These are phyloP conservation scores for Dalbergia cultrata DNA, from an alignment of 306 rosid genomes.

Conservation along the genomic window DNA sequence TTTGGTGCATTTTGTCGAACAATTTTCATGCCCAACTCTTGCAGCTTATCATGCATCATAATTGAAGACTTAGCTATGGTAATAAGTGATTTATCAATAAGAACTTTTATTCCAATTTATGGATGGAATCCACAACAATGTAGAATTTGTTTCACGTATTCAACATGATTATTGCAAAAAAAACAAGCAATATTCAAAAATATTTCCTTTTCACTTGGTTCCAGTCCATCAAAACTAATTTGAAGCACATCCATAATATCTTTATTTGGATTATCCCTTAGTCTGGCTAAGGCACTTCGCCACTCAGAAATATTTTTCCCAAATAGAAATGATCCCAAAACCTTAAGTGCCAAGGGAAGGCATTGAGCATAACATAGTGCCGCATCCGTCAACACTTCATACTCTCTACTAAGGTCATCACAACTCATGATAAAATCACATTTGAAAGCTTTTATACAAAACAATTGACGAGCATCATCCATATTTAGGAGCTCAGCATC, in stretches of 20 bases:
- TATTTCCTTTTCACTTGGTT: neutral
- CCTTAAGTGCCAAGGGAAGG: constrained; percentile 30
- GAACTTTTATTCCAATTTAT: constrained; percentile 19
- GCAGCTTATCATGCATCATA: constrained; percentile 21
- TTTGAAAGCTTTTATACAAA: constrained; percentile 4
- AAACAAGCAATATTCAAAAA: neutral
- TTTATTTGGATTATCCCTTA: neutral
- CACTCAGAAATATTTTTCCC: neutral
- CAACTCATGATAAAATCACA: neutral
- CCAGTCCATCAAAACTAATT: constrained; percentile 5
- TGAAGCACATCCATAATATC: constrained; percentile 2
- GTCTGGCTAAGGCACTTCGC: neutral
- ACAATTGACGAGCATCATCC: neutral
- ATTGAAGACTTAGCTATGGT: neutral
- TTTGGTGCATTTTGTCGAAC: neutral
- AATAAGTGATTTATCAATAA: constrained; percentile 38
- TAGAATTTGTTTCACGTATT: neutral
- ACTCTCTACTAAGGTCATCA: neutral
- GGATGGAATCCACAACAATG: constrained; percentile 7
- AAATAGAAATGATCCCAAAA: constrained; percentile 30
- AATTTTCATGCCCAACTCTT: constrained; percentile 29
- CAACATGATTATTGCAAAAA: accelerated
- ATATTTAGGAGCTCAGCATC: neutral
- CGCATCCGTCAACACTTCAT: neutral
- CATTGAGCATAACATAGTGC: constrained; percentile 10